Conservation (phyloP, 495 filamentous ascomycete genomes). For the Cladorrhinum samala region DNA sequence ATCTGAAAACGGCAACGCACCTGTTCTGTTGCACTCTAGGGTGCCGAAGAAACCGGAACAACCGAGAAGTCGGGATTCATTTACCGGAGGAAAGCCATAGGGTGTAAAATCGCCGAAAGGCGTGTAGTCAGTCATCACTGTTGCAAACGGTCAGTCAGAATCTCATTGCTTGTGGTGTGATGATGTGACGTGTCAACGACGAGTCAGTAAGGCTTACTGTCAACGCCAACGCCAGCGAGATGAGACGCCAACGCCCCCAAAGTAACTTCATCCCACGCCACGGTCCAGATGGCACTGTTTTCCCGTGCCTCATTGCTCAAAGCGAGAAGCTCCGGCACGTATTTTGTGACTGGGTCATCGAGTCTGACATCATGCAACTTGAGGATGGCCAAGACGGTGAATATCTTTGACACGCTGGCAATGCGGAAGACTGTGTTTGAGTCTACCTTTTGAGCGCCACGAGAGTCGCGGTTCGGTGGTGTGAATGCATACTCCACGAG, state of each 20-base stretch:
- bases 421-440: constrained; percentile 45
- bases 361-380: constrained; percentile 31
- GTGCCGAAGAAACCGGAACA: constrained; percentile 31
- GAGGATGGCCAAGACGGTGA: constrained; percentile 40
- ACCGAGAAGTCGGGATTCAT: constrained; percentile 20
- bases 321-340: constrained; percentile 35
- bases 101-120: constrained; percentile 22
- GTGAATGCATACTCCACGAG: constrained; percentile 31
- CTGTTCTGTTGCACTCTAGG: constrained; percentile 20
- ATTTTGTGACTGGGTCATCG: constrained; percentile 42
- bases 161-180: no score
- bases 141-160: background rate
- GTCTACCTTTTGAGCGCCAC: constrained; percentile 30
- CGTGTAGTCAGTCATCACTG: constrained; percentile 26
- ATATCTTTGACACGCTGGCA: constrained; percentile 48
- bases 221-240: constrained; percentile 29
- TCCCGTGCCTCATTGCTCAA: constrained; percentile 22
- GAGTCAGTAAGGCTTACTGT: constrained; percentile 20
- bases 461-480: constrained; percentile 20
- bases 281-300: constrained; percentile 21
- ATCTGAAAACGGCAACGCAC: background rate
- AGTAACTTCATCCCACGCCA: constrained; percentile 35
- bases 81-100: constrained; percentile 25
- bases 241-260: constrained; percentile 34
- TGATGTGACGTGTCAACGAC: background rate